Conservation (phyloP, 2,329 filamentous ascomycete species). For the Thelonectria blattea region DNA sequence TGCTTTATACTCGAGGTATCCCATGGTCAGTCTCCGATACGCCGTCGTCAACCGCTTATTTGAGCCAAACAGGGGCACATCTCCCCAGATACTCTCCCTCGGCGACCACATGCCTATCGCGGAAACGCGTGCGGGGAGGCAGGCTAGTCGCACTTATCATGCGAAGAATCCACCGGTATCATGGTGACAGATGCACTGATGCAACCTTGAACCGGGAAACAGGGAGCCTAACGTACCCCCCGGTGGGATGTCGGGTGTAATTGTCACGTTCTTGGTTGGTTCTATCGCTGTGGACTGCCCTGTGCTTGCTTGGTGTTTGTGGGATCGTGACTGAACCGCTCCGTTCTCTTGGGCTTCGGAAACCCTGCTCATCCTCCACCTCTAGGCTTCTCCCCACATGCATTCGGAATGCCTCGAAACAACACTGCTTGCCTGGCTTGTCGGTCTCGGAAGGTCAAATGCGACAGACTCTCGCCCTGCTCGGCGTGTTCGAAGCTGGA, state of each 20-base stretch:
- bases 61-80: neutral
- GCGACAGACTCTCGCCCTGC: constrained; percentile 9
- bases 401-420: constrained; percentile 3
- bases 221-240: neutral
- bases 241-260: neutral
- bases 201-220: neutral
- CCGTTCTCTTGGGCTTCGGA: neutral
- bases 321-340: neutral
- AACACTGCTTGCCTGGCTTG: constrained; percentile 9
- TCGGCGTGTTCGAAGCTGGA: constrained; percentile 8
- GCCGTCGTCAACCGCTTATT: constrained; percentile 5
- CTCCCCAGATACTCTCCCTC: neutral
- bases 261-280: neutral
- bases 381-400: neutral
- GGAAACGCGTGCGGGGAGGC: constrained; percentile 8
- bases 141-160: constrained; percentile 1
- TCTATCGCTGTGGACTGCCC: neutral
- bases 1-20: neutral
- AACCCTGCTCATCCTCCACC: neutral
- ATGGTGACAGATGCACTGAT: neutral
- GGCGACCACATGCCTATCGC: constrained; percentile 17
- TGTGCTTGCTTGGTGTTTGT: neutral
- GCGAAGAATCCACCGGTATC: constrained; percentile 3
- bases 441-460: constrained; percentile 16
- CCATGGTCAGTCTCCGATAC: neutral